Evolutionary conservation across 2,329 filamentous ascomycete species (phyloP), one percentile per base, ranked within the genome.

Genomic region (Fusarium sp.): DNA sequence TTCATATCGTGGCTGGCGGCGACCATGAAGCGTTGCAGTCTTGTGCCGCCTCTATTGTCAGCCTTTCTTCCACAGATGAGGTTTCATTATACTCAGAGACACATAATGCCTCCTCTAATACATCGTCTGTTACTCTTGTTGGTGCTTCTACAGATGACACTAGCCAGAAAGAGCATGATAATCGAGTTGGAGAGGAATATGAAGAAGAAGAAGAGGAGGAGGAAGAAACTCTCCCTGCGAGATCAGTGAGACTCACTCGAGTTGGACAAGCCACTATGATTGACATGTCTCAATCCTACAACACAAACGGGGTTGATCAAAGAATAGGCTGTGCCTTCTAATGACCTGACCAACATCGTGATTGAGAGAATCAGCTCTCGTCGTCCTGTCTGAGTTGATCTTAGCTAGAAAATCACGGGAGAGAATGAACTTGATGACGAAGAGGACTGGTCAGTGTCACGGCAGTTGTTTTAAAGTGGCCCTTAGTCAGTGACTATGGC

Each of bases 251-350:
- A 45, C 17, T 41, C 14, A 31, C 49, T 39, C 39, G 29, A 25
- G 47, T 40, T 36, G 45, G 40, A 17, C 23, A 21, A 29, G 20
- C 56, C 17, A 37, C 18, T 17, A 13, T 62, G 21, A 17, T 66
- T 9, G 25, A 23, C 17, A n/a, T 37, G 25, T n/a, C 20, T 23
- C 21, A 37, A 33, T 36, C n/a, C 20, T 37, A 35, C 14, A 31
- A 31, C 29, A 31, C 27, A 43, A 45, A 25, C 7, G 7, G 7
- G 8, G 25, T 9, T 25, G 25, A 25, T 25, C 11, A 6, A 27
- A 33, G 17, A 43, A 47, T n/a, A 43, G 21, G 7, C 11, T 39
- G 20, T 36, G 21, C 39, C 49, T 4, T 41, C 20, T 13, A 21
- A 39, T 10, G 41, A 36, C 27, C 27, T 13, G 11, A 23, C 15